A percentile compares a stretch with the other conserved stretches of the same genome.
Evolutionary conservation across 305 asterid genomes (phyloP).

Genomic region (Euphrasia arctica): DNA sequence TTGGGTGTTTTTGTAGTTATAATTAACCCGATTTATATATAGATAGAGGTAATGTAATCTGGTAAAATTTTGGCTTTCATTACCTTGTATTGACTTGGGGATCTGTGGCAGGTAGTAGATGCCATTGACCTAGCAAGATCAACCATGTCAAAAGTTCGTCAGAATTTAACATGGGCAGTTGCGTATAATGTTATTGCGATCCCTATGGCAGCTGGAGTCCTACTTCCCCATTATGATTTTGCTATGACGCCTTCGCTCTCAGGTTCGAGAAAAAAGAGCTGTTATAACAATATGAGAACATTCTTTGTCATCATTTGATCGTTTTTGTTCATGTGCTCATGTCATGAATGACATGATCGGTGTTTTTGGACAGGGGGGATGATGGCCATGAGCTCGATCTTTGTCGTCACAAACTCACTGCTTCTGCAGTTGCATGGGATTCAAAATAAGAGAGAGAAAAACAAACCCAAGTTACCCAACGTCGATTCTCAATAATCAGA

Average conservation of each 20-base stretch:
- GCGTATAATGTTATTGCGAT: conserved; percentile 84
- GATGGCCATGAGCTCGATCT: conserved; percentile 95
- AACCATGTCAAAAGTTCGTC: conserved; percentile 92
- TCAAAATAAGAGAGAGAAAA: conserved; percentile 35
- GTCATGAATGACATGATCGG: conserved; percentile 4
- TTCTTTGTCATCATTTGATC: neutral
- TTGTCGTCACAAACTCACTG: conserved; percentile 83
- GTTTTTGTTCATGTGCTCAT: neutral
- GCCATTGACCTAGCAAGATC: conserved; percentile 92
- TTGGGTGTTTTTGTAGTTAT: neutral
- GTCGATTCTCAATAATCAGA: conserved; percentile 20
- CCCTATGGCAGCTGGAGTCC: conserved; percentile 92
- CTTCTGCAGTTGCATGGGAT: conserved; percentile 75
- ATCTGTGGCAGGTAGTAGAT: conserved; percentile 67
- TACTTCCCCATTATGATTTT: conserved; percentile 89
- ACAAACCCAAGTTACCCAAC: conserved; percentile 12
- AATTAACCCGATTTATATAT: neutral
- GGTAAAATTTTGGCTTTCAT: conserved; percentile 14
- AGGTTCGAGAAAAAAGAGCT: conserved; percentile 36
- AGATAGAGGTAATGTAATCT: neutral
- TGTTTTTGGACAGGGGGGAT: conserved; percentile 62
- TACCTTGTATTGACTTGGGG: conserved; percentile 19
- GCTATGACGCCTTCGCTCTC: conserved; percentile 99
- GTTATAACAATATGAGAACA: too few relatives aligned
- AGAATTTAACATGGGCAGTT: conserved; percentile 91